phyloP scores from a whole-genome alignment of 2,329 filamentous ascomycete species.

The Didymosphaeria variabile region DNA sequence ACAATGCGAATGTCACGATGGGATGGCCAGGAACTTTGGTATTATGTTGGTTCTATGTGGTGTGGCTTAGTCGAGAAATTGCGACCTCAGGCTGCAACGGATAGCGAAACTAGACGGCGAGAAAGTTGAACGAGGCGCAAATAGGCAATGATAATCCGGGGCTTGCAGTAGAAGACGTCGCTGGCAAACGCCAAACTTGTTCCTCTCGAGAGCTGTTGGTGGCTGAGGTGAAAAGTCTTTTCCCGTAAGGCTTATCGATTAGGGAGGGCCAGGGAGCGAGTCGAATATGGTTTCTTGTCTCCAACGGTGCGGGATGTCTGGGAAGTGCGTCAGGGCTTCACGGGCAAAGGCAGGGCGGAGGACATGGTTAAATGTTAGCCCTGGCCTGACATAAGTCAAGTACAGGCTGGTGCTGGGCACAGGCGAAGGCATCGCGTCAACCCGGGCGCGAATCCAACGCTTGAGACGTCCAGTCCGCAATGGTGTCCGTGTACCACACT shows the following conservation, averaged over 20 bases:
- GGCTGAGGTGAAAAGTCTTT: conserved; percentile 24
- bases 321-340: conserved; percentile 14
- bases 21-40: background rate
- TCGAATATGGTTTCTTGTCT: conserved; percentile 3
- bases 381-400: conserved; percentile 23
- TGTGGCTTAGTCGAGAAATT: background rate
- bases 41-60: conserved; percentile 17
- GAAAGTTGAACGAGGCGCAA: conserved; percentile 24
- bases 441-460: conserved; percentile 34
- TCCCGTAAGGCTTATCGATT: conserved; percentile 36
- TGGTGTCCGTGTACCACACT: conserved; percentile 14
- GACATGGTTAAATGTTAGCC: conserved; percentile 38
- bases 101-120: conserved; percentile 20
- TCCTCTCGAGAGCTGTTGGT: conserved; percentile 34
- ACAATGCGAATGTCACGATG: background rate
- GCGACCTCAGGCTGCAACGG: conserved; percentile 21
- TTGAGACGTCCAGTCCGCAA: conserved; percentile 23
- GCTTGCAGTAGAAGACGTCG: conserved; percentile 28
- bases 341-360: conserved; percentile 27
- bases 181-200: conserved; percentile 28
- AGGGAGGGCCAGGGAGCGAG: conserved; percentile 15
- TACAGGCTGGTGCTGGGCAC: conserved; percentile 27
- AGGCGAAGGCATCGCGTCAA: conserved; percentile 14
- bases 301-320: conserved; percentile 2
- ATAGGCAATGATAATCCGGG: conserved; percentile 25